These are phyloP conservation scores for Dittrichia graveolens DNA, from an alignment of 129 eudicot species.

Conservation along the genomic window DNA sequence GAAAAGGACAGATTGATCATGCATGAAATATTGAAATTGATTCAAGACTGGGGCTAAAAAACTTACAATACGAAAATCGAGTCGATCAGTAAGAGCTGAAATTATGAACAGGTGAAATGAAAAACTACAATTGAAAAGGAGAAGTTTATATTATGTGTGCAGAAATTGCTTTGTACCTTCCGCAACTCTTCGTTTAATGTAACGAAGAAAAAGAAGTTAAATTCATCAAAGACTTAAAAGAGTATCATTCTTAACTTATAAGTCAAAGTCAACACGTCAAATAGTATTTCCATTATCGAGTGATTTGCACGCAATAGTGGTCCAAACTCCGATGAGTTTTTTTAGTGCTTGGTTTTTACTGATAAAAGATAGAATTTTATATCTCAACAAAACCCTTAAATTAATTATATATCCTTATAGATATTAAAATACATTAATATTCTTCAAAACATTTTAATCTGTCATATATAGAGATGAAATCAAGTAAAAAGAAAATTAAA, in stretches of 20 bases:
- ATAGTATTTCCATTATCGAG: background rate
- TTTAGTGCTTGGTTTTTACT: no score
- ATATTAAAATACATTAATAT: no score
- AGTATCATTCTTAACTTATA: background rate
- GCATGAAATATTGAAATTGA: background rate
- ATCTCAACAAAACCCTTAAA: no score
- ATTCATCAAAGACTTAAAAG: background rate
- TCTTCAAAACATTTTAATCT: no score
- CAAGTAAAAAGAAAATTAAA: no score
- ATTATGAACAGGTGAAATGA: background rate
- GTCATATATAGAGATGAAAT: no score
- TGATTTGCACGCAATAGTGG: no score
- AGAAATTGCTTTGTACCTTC: constrained; percentile 29
- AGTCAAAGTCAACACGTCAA: constrained; percentile 17
- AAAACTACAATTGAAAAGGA: background rate
- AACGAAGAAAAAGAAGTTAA: background rate
- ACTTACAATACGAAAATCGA: constrained; percentile 15
- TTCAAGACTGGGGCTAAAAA: background rate
- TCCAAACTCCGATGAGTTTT: no score
- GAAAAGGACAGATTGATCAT: constrained; percentile 16
- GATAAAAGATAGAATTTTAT: no score
- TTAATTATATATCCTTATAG: no score
- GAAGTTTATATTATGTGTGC: background rate
- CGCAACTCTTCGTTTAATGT: constrained; percentile 35
- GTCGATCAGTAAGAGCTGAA: background rate